A percentile compares a stretch with the other conserved stretches of the same genome.
phyloP scores from a whole-genome alignment of 305 asterid species.

The Fraxinus greggii region DNA sequence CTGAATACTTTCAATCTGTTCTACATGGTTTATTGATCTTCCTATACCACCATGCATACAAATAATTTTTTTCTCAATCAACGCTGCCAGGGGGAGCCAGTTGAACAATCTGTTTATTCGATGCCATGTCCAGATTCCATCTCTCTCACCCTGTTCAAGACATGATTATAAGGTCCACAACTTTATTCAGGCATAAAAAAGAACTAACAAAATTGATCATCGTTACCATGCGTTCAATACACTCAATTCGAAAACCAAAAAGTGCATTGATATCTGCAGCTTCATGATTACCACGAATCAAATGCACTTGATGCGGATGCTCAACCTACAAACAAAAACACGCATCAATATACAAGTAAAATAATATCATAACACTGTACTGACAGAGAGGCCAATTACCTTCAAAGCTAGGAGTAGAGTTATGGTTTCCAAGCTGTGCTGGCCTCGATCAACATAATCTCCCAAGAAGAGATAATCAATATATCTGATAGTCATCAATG shows the following conservation, averaged over 20 bases:
- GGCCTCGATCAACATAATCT: slow-evolving; percentile 99
- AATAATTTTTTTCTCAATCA: slow-evolving; percentile 92
- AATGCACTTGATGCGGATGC: slow-evolving; percentile 82
- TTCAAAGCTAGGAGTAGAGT: slow-evolving; percentile 93
- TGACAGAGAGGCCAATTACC: slow-evolving; percentile 46
- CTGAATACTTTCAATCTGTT: slow-evolving; percentile 94
- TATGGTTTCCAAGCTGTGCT: slow-evolving; percentile 98
- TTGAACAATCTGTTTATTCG: slow-evolving; percentile 93
- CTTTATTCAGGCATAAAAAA: slow-evolving; percentile 19
- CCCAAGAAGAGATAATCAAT: slow-evolving; percentile 98
- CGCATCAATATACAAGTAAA: slow-evolving; percentile 16
- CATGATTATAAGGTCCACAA: slow-evolving; percentile 23
- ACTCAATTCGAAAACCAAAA: slow-evolving; percentile 84
- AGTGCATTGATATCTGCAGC: slow-evolving; percentile 99
- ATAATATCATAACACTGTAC: slow-evolving; percentile 7
- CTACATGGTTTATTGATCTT: slow-evolving; percentile 93
- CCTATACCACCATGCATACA: slow-evolving; percentile 99
- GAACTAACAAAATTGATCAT: not conserved
- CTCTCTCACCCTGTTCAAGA: slow-evolving; percentile 94
- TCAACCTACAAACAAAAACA: slow-evolving; percentile 51
- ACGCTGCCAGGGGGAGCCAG: slow-evolving; percentile 98
- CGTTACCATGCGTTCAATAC: slow-evolving; percentile 67
- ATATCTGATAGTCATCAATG: slow-evolving; percentile 57
- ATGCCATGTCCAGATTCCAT: slow-evolving; percentile 99
- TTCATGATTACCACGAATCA: slow-evolving; percentile 99